A percentile compares a stretch with the other conserved stretches of the same genome.
Conservation (phyloP, 2,329 filamentous ascomycete genomes). For the Metarhizium robertsii region DNA sequence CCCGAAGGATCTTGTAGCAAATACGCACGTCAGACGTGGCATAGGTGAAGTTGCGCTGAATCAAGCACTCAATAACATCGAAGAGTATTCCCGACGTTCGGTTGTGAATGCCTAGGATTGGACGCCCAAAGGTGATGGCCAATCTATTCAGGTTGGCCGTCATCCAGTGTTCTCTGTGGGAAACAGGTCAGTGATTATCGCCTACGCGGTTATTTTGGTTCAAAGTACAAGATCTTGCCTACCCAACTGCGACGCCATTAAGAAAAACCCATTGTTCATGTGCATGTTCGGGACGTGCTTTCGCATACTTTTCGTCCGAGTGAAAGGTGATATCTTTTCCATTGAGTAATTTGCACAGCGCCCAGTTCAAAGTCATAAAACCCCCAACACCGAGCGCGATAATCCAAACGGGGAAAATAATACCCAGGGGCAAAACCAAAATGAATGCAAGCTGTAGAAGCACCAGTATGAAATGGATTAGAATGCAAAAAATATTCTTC, state of each 20-base stretch:
- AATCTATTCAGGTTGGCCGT: constrained; percentile 62
- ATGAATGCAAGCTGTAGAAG: constrained; percentile 53
- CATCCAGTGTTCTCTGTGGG: constrained; percentile 51
- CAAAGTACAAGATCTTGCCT: constrained; percentile 16
- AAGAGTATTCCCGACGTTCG: constrained; percentile 65
- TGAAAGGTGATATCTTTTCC: constrained; percentile 37
- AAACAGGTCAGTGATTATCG: not conserved
- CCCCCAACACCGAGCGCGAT: constrained; percentile 26
- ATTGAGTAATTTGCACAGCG: constrained; percentile 42
- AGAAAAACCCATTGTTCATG: constrained; percentile 73
- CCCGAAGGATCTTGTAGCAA: constrained; percentile 54
- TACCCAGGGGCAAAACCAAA: constrained; percentile 41
- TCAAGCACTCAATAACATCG: constrained; percentile 66
- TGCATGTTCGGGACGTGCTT: constrained; percentile 37
- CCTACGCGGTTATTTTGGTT: not conserved
- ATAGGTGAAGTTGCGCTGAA: constrained; percentile 67
- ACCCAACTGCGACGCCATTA: constrained; percentile 61
- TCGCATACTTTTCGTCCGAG: constrained; percentile 44
- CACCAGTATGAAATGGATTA: constrained; percentile 48
- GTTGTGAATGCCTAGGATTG: constrained; percentile 66
- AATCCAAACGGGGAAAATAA: constrained; percentile 40
- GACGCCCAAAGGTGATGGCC: constrained; percentile 62
- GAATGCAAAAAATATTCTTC: constrained; percentile 47
- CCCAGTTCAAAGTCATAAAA: constrained; percentile 41
- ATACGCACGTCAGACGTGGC: constrained; percentile 58